phyloP scores from a whole-genome alignment of 2,329 filamentous ascomycete genomes.

The Talaromyces sp. region DNA sequence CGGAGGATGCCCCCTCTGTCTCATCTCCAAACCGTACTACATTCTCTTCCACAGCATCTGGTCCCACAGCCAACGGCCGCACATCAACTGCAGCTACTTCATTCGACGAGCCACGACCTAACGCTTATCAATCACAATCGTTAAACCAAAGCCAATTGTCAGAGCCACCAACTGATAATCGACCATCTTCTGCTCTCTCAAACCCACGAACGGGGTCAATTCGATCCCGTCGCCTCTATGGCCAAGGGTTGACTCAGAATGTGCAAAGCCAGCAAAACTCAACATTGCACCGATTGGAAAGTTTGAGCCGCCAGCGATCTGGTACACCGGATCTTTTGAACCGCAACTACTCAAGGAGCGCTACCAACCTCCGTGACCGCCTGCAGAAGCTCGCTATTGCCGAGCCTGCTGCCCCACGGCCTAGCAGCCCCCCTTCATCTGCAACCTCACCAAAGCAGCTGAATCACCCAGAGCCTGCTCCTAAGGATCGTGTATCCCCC shows the following conservation, averaged over 20 bases:
- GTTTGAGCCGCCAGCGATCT: conserved; percentile 67
- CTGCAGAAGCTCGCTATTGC: conserved; percentile 38
- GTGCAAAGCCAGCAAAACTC: conserved; percentile 79
- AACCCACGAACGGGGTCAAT: conserved; percentile 66
- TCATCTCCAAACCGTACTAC: conserved; percentile 81
- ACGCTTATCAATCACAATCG: conserved; percentile 28
- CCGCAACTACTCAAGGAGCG: conserved; percentile 58
- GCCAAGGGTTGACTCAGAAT: conserved; percentile 77
- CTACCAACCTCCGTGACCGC: conserved; percentile 65
- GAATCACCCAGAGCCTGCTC: conserved; percentile 37
- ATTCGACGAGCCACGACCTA: conserved; percentile 68
- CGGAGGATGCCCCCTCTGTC: conserved; percentile 54
- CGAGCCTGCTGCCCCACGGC: conserved; percentile 26
- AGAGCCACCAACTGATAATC: conserved; percentile 27
- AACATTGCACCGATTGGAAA: conserved; percentile 77
- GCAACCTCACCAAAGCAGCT: conserved; percentile 42
- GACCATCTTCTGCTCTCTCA: conserved; percentile 31
- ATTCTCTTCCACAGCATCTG: conserved; percentile 78
- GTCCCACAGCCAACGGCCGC: conserved; percentile 67
- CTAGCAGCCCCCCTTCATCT: conserved; percentile 49
- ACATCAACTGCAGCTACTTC: conserved; percentile 89
- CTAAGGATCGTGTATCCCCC: conserved; percentile 34
- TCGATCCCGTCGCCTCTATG: conserved; percentile 76
- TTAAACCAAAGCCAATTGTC: conserved; percentile 2
- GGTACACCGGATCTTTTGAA: conserved; percentile 56